Base-by-base conservation (phyloP, 352 stramenopile species). In the Pythium phragmiticola region DNA sequence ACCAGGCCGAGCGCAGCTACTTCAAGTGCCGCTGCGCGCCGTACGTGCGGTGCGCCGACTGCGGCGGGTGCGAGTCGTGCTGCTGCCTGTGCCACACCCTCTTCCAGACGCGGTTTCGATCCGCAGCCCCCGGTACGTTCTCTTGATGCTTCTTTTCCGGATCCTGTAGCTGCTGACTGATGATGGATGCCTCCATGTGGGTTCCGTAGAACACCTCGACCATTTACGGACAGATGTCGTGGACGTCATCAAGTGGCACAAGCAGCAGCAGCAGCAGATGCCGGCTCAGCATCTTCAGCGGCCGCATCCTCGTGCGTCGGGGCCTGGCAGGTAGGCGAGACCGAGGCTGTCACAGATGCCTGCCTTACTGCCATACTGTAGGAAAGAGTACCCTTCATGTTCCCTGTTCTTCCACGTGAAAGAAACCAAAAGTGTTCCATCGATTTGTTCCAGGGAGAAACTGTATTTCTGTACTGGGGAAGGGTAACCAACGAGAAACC, bases 91-190 rank as follows among this genome's bases (percentile, higher is more conserved):
- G 86, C 45, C 86, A 94, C 75, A 94, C 86, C 49, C 76, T 89
- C n/a, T 94, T 92, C 75, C 84, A 92, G 71, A 94, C 84, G 21
- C 86, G 86, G 42, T 92, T 90, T 67, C 86, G 86, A 57, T 86
- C 82, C 64, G 75, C 70, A n/a, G 71, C 81, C 30, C 86, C 84
- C 47, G 86, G 86, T 92, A 66, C 58, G 82, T 17, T 34, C 5
- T 59, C n/a, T 52, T 47, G 3, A 7, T 30, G 26, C 13, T 7
- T 42, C 6, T 60, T 12, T 2, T 14, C 11, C 11, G 7, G 17
- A 0, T 54, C 43, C 13, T 51, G 7, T 4, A 19, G 17, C 50
- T 57, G 12, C 49, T 56, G 33, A 36, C 33, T 28, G 0, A 30
- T 23, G 19, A 28, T 26, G 4, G 7, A 6, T 58, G 16, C 33